Percentiles rank a stretch among this genome's conserved stretches.
Evolutionary conservation across 2,329 filamentous ascomycete genomes (phyloP).

Genomic region (Fusarium vanettenii): DNA sequence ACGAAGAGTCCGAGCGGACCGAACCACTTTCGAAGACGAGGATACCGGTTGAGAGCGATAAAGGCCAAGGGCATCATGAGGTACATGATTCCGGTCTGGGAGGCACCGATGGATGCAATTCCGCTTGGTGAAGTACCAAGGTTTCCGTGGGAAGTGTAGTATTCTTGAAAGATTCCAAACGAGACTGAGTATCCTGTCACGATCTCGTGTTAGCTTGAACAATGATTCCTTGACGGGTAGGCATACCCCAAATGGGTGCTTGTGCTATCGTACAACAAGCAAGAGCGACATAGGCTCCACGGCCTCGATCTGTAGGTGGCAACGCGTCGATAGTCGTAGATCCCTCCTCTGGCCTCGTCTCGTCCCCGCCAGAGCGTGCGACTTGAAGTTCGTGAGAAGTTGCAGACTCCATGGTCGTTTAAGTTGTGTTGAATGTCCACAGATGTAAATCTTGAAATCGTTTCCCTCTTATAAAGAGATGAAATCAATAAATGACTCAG

Average conservation of each 20-base stretch:
- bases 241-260: slow-evolving; percentile 49
- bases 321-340: slow-evolving; percentile 24
- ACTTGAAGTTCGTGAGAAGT: slow-evolving; percentile 27
- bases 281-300: slow-evolving; percentile 44
- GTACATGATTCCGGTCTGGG: slow-evolving; percentile 61
- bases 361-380: background rate
- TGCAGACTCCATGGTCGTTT: slow-evolving; percentile 13
- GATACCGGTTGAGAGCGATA: slow-evolving; percentile 56
- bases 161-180: slow-evolving; percentile 76
- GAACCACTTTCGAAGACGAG: slow-evolving; percentile 52
- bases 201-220: background rate
- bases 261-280: slow-evolving; percentile 48
- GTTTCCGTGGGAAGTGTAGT: slow-evolving; percentile 71
- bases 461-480: background rate
- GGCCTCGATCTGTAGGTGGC: slow-evolving; percentile 46
- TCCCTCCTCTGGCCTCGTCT: background rate
- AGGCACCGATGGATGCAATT: slow-evolving; percentile 41
- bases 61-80: slow-evolving; percentile 62
- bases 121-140: slow-evolving; percentile 54
- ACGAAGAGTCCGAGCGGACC: slow-evolving; percentile 57
- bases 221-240: background rate
- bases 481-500: slow-evolving; percentile 3
- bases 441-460: background rate
- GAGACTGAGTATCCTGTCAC: slow-evolving; percentile 49
- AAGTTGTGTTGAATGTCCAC: background rate